These are phyloP conservation scores for Myrmaecium sp. DNA, from an alignment of 2,329 filamentous ascomycete genomes.

Conservation along the genomic window DNA sequence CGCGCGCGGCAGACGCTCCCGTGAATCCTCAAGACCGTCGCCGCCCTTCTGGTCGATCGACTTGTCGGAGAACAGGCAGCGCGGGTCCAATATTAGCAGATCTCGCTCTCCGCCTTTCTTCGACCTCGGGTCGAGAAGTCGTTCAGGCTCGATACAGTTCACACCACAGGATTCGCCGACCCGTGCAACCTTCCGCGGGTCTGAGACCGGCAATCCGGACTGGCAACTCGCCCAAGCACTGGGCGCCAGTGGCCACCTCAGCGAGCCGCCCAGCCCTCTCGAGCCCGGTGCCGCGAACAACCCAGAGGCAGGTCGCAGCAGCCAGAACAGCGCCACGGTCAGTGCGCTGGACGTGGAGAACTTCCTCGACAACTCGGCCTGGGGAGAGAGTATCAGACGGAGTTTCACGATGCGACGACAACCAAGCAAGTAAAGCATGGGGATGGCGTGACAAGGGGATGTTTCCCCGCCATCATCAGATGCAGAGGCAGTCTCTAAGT, in stretches of 20 bases:
- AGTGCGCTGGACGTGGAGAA: constrained; percentile 65
- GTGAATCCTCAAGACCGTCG: too few species aligned
- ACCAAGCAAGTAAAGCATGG: neutral
- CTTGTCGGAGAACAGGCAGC: too few species aligned
- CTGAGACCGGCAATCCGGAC: constrained; percentile 8
- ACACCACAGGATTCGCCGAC: constrained; percentile 12
- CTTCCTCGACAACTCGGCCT: constrained; percentile 75
- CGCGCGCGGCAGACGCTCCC: constrained; percentile 17
- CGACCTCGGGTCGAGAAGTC: too few species aligned
- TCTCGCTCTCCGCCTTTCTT: too few species aligned
- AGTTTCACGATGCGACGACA: constrained; percentile 56
- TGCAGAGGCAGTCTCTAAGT: too few species aligned
- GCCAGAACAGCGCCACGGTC: constrained; percentile 51
- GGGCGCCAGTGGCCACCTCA: constrained; percentile 9
- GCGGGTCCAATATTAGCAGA: too few species aligned
- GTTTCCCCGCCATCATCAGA: too few species aligned
- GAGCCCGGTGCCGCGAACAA: constrained; percentile 11
- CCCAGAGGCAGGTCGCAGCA: constrained; percentile 29
- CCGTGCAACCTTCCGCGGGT: neutral
- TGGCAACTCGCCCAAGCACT: constrained; percentile 31
- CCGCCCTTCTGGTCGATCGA: constrained; percentile 17
- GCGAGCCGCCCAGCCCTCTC: constrained; percentile 21
- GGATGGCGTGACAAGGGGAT: too few species aligned
- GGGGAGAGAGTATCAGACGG: constrained; percentile 81
- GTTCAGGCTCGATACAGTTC: constrained; percentile 11